phyloP scores from a whole-genome alignment of 208 protist species.

The Crithidia sp. region DNA sequence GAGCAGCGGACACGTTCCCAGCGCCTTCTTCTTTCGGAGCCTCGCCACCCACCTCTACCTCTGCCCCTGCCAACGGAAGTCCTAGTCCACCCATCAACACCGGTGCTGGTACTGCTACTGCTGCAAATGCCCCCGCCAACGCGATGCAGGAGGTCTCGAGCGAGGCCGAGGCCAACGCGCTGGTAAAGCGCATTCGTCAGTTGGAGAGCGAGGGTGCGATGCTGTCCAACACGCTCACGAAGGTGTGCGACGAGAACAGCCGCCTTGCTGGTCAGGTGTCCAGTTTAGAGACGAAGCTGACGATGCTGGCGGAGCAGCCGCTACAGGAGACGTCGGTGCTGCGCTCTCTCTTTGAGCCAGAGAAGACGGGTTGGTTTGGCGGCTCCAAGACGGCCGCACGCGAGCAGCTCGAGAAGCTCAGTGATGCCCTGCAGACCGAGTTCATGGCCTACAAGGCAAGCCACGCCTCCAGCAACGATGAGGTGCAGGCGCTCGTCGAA shows the following conservation, averaged over 20 bases:
- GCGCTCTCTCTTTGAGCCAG: conserved; percentile 74
- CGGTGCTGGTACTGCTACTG: background rate
- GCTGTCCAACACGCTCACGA: conserved; percentile 64
- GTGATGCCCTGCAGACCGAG: conserved; percentile 71
- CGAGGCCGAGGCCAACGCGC: conserved; percentile 57
- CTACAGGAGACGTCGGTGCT: conserved; percentile 60
- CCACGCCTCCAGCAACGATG: conserved; percentile 82
- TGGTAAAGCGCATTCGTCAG: conserved; percentile 66
- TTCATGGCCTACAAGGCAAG: conserved; percentile 74
- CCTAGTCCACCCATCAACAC: background rate
- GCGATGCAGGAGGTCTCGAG: conserved; percentile 55
- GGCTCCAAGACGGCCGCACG: conserved; percentile 66
- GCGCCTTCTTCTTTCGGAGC: too few relatives aligned
- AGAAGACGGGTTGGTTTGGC: conserved; percentile 85
- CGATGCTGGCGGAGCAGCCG: conserved; percentile 38
- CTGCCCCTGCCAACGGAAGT: background rate
- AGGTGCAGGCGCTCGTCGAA: conserved; percentile 74
- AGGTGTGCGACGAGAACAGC: conserved; percentile 86
- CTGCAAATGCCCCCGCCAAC: background rate
- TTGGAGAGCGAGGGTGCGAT: conserved; percentile 67
- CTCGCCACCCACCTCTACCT: background rate
- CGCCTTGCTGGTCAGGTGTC: conserved; percentile 47
- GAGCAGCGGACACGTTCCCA: background rate
- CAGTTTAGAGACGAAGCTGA: conserved; percentile 49
- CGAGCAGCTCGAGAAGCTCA: conserved; percentile 69